Evolutionary conservation across 495 filamentous ascomycete genomes (phyloP), one percentile per base, ranked within the genome.

Genomic region (Penicillium bialowiezense): DNA sequence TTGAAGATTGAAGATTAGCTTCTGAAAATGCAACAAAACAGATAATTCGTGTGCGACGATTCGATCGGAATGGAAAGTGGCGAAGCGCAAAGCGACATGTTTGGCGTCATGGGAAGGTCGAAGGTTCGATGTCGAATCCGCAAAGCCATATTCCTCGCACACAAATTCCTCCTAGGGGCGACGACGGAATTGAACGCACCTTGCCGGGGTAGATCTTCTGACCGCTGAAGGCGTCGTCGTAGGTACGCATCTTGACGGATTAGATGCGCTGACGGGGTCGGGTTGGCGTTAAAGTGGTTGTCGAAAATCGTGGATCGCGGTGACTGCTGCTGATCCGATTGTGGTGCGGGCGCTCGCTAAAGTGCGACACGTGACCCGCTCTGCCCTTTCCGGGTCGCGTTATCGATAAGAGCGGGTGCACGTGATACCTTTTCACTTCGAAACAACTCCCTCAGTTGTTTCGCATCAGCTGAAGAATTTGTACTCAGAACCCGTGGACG

Each of bases 191-290:
- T 39, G 52, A 63, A 75, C 85, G 76, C 86, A 97, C 91, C 91
- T 96, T 97, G 75, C 91, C 91, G 68, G 91, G 91, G 84, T 96
- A 97, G 78, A 97, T 96, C 84, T 88, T 91, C 82, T 91, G 85
- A 72, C 91, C 91, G 79, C 86, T 90, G 86, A 97, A 97, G 67
- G 86, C 83, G 77, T 97, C 91, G 82, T 96, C 90, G 90, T 95
- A 97, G 76, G 90, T 95, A 82, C 89, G 86, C 90, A 95, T 95
- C 72, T 76, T 89, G 85, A 78, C 77, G 79, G 79, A 70, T 55
- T 62, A 55, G 71, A 76, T 76, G 73, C 71, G 71, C 67, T 64
- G 68, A 70, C 69, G 68, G 64, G 63, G 65, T 63, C 69, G 67
- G 69, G 60, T 74, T 74, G 69, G 68, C 71, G 72, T 73, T 74